Evolutionary conservation across 2,329 filamentous ascomycete genomes (phyloP).

Genomic region (Colletotrichum chlorophyti): DNA sequence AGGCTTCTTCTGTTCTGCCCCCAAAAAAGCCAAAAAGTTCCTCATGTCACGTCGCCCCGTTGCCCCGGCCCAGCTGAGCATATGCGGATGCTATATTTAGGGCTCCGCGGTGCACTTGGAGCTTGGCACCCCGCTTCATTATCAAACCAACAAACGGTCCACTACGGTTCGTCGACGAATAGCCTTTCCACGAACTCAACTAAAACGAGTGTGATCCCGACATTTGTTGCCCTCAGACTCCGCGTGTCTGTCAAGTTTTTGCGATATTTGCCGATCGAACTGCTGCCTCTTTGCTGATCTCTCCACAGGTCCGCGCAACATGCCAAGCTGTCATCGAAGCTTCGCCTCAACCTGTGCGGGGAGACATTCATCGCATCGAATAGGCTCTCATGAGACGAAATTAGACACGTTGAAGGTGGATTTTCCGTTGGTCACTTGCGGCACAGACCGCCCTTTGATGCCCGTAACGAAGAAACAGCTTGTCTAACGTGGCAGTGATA

Average conservation of each 20-base stretch:
- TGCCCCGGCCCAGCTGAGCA: not conserved
- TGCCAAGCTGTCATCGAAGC: constrained; percentile 3
- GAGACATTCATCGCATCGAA: too few relatives aligned
- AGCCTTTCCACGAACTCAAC: not conserved
- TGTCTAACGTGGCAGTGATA: too few relatives aligned
- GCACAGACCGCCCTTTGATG: too few relatives aligned
- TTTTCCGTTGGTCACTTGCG: too few relatives aligned
- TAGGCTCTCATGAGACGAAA: too few relatives aligned
- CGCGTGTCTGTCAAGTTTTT: too few relatives aligned
- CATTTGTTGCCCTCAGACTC: too few relatives aligned
- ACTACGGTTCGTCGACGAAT: not conserved
- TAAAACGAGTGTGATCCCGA: too few relatives aligned
- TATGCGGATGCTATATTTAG: constrained; percentile 25
- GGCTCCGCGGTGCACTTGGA: not conserved
- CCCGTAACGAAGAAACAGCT: too few relatives aligned
- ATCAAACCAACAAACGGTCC: not conserved
- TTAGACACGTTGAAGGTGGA: too few relatives aligned
- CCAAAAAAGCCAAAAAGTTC: not conserved
- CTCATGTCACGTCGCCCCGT: too few relatives aligned
- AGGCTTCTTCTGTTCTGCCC: not conserved
- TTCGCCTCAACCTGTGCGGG: too few relatives aligned
- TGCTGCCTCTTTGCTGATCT: constrained; percentile 3
- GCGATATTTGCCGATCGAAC: not conserved
- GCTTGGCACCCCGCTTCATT: constrained; percentile 1
- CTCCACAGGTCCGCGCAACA: not conserved